phyloP scores from a whole-genome alignment of 2,329 filamentous ascomycete species.

The Lasiodiplodia citricola region DNA sequence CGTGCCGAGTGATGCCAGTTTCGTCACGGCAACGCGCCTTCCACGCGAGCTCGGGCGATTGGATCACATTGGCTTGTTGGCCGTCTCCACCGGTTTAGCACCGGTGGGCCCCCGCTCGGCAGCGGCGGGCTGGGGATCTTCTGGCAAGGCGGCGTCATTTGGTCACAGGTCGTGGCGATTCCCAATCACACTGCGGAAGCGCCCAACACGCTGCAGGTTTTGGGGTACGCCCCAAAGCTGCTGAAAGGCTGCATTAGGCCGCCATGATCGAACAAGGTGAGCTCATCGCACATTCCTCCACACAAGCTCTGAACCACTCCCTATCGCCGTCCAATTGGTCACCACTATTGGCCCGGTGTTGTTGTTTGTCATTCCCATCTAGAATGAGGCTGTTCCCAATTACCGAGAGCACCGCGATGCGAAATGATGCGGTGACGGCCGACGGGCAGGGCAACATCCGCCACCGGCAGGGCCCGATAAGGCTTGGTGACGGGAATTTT shows the following conservation, averaged over 20 bases:
- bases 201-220: slow-evolving; percentile 16
- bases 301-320: background rate
- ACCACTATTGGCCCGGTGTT: background rate
- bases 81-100: slow-evolving; percentile 18
- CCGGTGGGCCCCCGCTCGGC: slow-evolving; percentile 23
- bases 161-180: slow-evolving; percentile 14
- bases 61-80: slow-evolving; percentile 18
- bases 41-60: slow-evolving; percentile 16
- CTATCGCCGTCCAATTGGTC: background rate
- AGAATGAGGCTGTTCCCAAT: slow-evolving; percentile 15
- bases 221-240: background rate
- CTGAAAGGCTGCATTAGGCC: slow-evolving; percentile 11
- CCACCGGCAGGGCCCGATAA: slow-evolving; percentile 33
- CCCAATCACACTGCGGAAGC: slow-evolving; percentile 24
- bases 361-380: slow-evolving; percentile 13
- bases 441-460: slow-evolving; percentile 28
- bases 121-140: slow-evolving; percentile 23
- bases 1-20: background rate
- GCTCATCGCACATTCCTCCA: background rate
- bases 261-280: background rate
- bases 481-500: slow-evolving; percentile 32
- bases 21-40: slow-evolving; percentile 3
- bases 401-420: slow-evolving; percentile 25
- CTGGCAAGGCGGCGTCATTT: slow-evolving; percentile 21
- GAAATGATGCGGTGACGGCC: slow-evolving; percentile 27